A percentile compares a stretch with the other conserved stretches of the same genome.
These are phyloP conservation scores for Talaromyces albobiverticillius DNA, from an alignment of 2,329 filamentous ascomycete genomes.

Conservation along the genomic window DNA sequence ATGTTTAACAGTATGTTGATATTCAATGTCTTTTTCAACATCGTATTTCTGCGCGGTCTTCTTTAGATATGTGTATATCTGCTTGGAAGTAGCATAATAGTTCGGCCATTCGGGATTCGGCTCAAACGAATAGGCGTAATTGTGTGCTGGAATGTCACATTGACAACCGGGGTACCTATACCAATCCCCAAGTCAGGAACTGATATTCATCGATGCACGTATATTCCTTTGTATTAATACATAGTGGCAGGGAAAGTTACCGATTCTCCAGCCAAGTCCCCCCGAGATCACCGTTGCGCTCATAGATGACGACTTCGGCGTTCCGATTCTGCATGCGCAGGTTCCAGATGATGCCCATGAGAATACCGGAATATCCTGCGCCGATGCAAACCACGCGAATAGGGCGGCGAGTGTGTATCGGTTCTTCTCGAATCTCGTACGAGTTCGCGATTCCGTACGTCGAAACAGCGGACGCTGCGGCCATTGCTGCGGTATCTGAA, in stretches of 20 bases:
- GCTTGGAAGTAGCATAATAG: background rate
- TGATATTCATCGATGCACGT: too few relatives aligned
- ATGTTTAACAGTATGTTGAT: too few relatives aligned
- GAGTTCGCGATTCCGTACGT: too few relatives aligned
- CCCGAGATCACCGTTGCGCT: background rate
- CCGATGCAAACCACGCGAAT: conserved; percentile 16
- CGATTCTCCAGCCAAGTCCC: background rate
- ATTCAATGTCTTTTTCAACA: background rate
- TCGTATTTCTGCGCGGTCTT: background rate
- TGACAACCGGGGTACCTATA: too few relatives aligned
- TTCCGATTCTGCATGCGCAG: background rate
- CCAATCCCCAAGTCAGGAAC: too few relatives aligned
- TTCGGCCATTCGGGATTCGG: background rate
- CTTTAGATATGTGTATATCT: background rate
- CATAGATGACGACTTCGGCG: background rate
- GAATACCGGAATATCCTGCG: background rate
- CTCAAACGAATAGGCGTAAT: background rate
- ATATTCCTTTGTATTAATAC: too few relatives aligned
- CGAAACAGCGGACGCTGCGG: too few relatives aligned
- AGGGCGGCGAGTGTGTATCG: conserved; percentile 18
- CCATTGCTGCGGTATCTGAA: too few relatives aligned
- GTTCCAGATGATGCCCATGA: background rate
- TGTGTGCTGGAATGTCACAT: conserved; percentile 1
- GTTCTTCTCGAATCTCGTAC: too few relatives aligned
- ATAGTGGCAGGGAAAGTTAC: too few relatives aligned